phyloP scores from a whole-genome alignment of 768 basidiomycete species.

The Phanerodontia chrysosporium region DNA sequence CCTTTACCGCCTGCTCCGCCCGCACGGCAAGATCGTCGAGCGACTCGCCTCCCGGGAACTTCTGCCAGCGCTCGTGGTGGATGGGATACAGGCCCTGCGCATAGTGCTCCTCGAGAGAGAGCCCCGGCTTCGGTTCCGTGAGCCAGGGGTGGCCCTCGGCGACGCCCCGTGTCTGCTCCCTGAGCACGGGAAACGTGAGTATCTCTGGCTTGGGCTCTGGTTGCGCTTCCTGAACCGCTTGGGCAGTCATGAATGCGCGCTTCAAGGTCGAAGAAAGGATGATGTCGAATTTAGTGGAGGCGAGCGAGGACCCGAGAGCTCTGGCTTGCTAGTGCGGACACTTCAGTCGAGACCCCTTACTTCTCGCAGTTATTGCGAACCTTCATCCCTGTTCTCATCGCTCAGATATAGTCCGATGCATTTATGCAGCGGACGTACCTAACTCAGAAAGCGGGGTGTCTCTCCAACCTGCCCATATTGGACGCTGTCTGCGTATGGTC shows the following conservation, averaged over 20 bases:
- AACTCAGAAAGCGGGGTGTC: slow-evolving; percentile 73
- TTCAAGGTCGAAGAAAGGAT: slow-evolving; percentile 66
- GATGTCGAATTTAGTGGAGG: slow-evolving; percentile 41
- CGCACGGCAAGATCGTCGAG: slow-evolving; percentile 54
- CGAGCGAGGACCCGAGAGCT: slow-evolving; percentile 50
- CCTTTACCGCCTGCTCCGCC: slow-evolving; percentile 47
- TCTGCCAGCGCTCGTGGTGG: slow-evolving; percentile 40
- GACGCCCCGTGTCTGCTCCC: slow-evolving; percentile 67
- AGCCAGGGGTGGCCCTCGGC: slow-evolving; percentile 62
- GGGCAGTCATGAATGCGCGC: slow-evolving; percentile 59
- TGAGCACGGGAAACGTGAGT: slow-evolving; percentile 44
- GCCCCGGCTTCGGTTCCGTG: slow-evolving; percentile 17
- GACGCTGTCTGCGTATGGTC: slow-evolving; percentile 27
- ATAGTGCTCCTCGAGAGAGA: slow-evolving; percentile 41
- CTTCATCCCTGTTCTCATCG: slow-evolving; percentile 32
- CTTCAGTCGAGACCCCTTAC: neutral
- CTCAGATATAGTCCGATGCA: slow-evolving; percentile 30
- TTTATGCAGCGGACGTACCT: slow-evolving; percentile 37
- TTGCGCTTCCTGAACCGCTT: slow-evolving; percentile 49
- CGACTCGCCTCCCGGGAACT: slow-evolving; percentile 69
- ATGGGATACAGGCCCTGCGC: slow-evolving; percentile 51
- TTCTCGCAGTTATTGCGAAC: slow-evolving; percentile 8
- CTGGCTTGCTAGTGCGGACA: slow-evolving; percentile 23
- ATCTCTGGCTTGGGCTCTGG: slow-evolving; percentile 41
- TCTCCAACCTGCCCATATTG: slow-evolving; percentile 71